These are phyloP conservation scores for Monascus ruber DNA, from an alignment of 2,329 filamentous ascomycete genomes.

Conservation along the genomic window DNA sequence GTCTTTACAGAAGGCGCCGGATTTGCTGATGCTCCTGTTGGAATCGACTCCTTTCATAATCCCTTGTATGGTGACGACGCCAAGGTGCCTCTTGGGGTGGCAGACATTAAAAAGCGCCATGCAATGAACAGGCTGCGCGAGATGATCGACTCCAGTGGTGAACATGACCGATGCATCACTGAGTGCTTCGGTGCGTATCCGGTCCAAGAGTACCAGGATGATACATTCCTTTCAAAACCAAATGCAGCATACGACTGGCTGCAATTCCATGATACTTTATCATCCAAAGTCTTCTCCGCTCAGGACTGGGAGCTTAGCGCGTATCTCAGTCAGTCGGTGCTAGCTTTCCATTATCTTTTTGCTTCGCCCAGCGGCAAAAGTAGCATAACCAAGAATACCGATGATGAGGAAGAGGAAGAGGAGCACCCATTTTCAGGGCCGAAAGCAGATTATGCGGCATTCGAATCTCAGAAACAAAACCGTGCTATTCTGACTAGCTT, in stretches of 20 bases:
- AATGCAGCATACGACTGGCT: conserved; percentile 86
- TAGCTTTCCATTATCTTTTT: conserved; percentile 88
- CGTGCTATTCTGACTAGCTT: conserved; percentile 61
- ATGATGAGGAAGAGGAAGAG: conserved; percentile 37
- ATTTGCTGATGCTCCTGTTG: conserved; percentile 37
- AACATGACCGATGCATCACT: conserved; percentile 50
- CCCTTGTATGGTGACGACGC: conserved; percentile 16
- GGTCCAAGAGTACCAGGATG: conserved; percentile 81
- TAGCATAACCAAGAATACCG: conserved; percentile 35
- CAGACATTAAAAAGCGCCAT: conserved; percentile 47
- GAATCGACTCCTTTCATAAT: conserved; percentile 26
- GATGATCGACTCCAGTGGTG: conserved; percentile 52
- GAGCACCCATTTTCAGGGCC: conserved; percentile 69
- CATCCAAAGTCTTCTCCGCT: conserved; percentile 63
- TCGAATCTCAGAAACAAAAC: conserved; percentile 71
- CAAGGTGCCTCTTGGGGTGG: conserved; percentile 40
- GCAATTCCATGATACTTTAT: conserved; percentile 78
- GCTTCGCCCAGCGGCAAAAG: conserved; percentile 52
- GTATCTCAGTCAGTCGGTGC: conserved; percentile 74
- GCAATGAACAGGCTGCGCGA: conserved; percentile 49
- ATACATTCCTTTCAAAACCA: conserved; percentile 81
- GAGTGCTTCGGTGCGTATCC: conserved; percentile 82
- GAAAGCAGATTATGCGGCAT: conserved; percentile 67
- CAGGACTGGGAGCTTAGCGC: conserved; percentile 89
- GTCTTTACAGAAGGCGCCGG: conserved; percentile 56